Evolutionary conservation across 306 rosid genomes (phyloP), one percentile per base, ranked within the genome.

Genomic region (Cucumis cinereus): DNA sequence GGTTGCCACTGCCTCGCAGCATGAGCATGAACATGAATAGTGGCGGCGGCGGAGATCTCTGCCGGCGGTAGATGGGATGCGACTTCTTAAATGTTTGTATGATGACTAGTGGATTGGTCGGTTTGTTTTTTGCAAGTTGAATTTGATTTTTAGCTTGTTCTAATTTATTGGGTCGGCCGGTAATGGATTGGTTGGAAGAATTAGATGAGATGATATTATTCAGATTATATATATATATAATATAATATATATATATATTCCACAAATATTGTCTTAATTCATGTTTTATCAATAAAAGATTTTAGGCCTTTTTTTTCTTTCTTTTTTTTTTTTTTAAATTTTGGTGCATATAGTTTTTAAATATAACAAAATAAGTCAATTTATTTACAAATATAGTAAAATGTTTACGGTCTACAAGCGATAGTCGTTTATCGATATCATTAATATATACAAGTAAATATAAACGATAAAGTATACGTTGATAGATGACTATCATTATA

Each of bases 1-100:
- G 38, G 83, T 84, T 3, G 90, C 96, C 26, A 79, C 72, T 72
- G 76, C 90, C 38, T 73, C 81, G 61, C 68, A 56, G 74, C 88
- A 86, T 70, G 90, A 79, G 30, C 83, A 70, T 56, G 81, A 75
- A 61, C 61, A 72, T 26, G 7, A 19, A 0, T 35, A 8, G 11
- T 5, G 16, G 24, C 59, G 7, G 19, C 40, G 22, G 15, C 23
- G 60, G 35, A 45, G 6, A 15, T 30, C 26, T 24, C 49, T 0
- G 47, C 45, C 70, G 70, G 47, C 70, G 23, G 49, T 1, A 0
- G 47, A 63, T 63, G 71, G 71, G 47, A 35, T 35, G 35, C 17
- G 8, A 58, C 30, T 13, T 56, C 7, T 50, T 4, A 4, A 24
- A 70, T 70, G 41, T 70, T 49, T 16, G 23, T 49, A 1, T 68